These are phyloP conservation scores for Scheffersomyces parashehatae DNA, from an alignment of 1,139 yeast species.

Conservation along the genomic window DNA sequence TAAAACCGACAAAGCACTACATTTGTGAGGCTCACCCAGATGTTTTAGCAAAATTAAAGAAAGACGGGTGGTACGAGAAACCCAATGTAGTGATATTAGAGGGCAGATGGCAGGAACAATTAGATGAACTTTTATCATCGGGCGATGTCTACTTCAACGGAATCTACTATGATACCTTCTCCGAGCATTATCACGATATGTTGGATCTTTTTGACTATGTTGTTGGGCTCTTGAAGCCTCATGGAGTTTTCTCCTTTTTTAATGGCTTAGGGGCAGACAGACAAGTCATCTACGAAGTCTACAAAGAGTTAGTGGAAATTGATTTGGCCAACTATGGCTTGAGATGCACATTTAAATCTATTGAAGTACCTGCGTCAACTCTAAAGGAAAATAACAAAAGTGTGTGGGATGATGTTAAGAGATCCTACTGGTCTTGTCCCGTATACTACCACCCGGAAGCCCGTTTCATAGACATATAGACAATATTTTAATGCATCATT, in stretches of 20 bases:
- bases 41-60: slow-evolving; percentile 64
- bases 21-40: slow-evolving; percentile 96
- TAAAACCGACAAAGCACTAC: slow-evolving; percentile 69
- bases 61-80: slow-evolving; percentile 84
- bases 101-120: slow-evolving; percentile 89
- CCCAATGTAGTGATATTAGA: slow-evolving; percentile 70
- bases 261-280: slow-evolving; percentile 97
- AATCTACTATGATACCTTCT: slow-evolving; percentile 89
- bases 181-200: slow-evolving; percentile 86
- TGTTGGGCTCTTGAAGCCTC: slow-evolving; percentile 80
- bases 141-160: slow-evolving; percentile 81
- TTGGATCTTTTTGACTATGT: slow-evolving; percentile 77
- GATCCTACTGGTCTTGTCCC: slow-evolving; percentile 77
- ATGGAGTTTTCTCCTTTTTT: slow-evolving; percentile 84
- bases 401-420: slow-evolving; percentile 70
- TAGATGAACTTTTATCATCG: slow-evolving; percentile 61
- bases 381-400: slow-evolving; percentile 31
- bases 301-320: slow-evolving; percentile 75
- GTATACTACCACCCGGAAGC: slow-evolving; percentile 66
- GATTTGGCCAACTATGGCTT: slow-evolving; percentile 83
- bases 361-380: slow-evolving; percentile 42
- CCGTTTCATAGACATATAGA: slow-evolving; percentile 37
- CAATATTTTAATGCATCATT: too few relatives aligned
- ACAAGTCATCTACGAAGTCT: slow-evolving; percentile 84
- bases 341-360: slow-evolving; percentile 50